Percentiles rank a stretch among this genome's conserved stretches.
phyloP scores from a whole-genome alignment of 2,329 filamentous ascomycete genomes.

The Didymella segeticola region DNA sequence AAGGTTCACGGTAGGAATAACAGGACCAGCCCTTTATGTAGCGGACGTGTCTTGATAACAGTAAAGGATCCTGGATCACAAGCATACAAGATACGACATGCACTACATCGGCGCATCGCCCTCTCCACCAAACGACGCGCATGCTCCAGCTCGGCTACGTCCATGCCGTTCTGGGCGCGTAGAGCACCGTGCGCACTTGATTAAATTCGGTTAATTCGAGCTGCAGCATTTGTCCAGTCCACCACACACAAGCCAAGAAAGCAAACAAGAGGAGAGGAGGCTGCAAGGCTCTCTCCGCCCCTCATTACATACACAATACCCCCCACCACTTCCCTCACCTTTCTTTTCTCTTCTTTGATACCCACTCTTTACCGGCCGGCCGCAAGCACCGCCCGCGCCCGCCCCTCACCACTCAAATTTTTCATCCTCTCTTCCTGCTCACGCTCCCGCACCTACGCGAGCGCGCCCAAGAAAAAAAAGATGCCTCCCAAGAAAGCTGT shows the following conservation, averaged over 20 bases:
- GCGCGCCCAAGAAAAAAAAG: conserved; percentile 66
- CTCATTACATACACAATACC: conserved; percentile 42
- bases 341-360: conserved; percentile 59
- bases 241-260: conserved; percentile 25
- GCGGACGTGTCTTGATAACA: no score
- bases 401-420: conserved; percentile 48
- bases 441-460: conserved; percentile 62
- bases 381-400: conserved; percentile 57
- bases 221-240: conserved; percentile 12
- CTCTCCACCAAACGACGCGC: conserved; percentile 9
- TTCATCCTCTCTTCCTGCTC: conserved; percentile 42
- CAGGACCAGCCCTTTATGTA: conserved; percentile 34
- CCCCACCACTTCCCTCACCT: conserved; percentile 50
- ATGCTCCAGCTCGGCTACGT: conserved; percentile 13
- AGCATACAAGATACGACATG: conserved; percentile 14
- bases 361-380: conserved; percentile 58
- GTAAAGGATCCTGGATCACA: no score
- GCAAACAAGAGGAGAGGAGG: conserved; percentile 34
- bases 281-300: conserved; percentile 44
- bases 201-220: conserved; percentile 7
- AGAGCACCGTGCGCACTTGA: conserved; percentile 3
- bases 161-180: conserved; percentile 20
- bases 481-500: conserved; percentile 97
- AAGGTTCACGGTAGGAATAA: conserved; percentile 13
- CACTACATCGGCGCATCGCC: no score